Evolutionary conservation across 495 filamentous ascomycete genomes (phyloP).

Genomic region (Jackrogersella minutella): DNA sequence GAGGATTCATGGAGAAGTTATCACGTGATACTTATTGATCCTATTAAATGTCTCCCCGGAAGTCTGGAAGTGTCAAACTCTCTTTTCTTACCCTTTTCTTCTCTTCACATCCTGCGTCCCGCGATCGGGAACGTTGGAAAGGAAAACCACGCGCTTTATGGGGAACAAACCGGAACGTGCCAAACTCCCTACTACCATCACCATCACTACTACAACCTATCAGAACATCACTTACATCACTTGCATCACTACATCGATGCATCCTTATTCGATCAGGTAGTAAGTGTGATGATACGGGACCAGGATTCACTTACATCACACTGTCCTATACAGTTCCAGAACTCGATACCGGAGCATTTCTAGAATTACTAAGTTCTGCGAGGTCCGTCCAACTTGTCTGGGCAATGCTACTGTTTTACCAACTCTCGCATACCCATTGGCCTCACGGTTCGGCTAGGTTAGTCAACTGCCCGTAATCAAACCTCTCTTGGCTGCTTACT

Average conservation of each 20-base stretch:
- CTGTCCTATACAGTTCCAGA: conserved; percentile 15
- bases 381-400: conserved; percentile 15
- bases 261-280: conserved; percentile 23
- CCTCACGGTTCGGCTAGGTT: conserved; percentile 6
- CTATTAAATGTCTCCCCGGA: conserved; percentile 5
- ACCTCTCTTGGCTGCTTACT: conserved; percentile 34
- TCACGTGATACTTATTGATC: conserved; percentile 22
- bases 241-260: conserved; percentile 8
- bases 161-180: conserved; percentile 31
- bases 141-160: conserved; percentile 27
- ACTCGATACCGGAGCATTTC: conserved; percentile 11
- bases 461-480: conserved; percentile 25
- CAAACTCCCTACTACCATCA: conserved; percentile 1
- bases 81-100: neutral
- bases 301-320: conserved; percentile 32
- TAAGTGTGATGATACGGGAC: conserved; percentile 17
- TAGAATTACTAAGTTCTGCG: conserved; percentile 39
- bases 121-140: conserved; percentile 29
- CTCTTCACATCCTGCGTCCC: conserved; percentile 5
- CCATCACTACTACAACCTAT: conserved; percentile 7
- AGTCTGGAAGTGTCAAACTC: neutral
- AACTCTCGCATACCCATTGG: conserved; percentile 20
- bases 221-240: too few relatives aligned
- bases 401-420: conserved; percentile 34
- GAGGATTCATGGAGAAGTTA: neutral